These are phyloP conservation scores for Phaeosphaeria sp. DNA, from an alignment of 2,329 filamentous ascomycete species.

Conservation along the genomic window DNA sequence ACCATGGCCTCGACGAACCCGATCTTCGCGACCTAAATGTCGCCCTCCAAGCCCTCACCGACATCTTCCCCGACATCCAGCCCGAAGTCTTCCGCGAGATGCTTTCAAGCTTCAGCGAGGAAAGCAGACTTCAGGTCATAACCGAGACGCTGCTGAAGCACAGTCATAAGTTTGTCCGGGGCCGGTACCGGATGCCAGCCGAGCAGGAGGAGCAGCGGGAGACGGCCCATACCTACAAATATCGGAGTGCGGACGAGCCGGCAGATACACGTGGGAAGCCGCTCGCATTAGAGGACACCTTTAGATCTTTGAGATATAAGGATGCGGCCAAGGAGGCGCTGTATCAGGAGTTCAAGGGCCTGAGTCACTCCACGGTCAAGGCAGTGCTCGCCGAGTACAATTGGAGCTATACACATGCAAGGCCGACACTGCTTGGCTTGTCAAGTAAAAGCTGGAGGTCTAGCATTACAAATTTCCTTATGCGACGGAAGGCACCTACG, in stretches of 20 bases:
- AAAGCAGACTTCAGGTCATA: constrained; percentile 78
- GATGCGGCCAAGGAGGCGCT: constrained; percentile 71
- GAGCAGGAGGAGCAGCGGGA: constrained; percentile 45
- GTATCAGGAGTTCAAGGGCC: constrained; percentile 76
- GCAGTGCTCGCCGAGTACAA: constrained; percentile 83
- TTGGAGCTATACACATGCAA: constrained; percentile 76
- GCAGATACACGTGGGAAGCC: constrained; percentile 42
- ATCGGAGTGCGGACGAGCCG: constrained; percentile 36
- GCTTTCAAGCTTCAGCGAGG: constrained; percentile 74
- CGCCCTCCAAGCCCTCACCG: constrained; percentile 71
- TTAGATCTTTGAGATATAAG: constrained; percentile 72
- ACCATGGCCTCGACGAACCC: constrained; percentile 56
- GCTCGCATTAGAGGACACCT: constrained; percentile 68
- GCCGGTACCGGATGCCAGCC: constrained; percentile 59
- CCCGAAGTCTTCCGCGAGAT: constrained; percentile 84
- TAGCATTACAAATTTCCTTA: constrained; percentile 73
- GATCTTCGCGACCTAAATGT: constrained; percentile 74
- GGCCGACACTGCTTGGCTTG: constrained; percentile 72
- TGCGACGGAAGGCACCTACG: constrained; percentile 66
- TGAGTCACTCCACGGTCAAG: constrained; percentile 76
- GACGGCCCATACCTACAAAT: constrained; percentile 41
- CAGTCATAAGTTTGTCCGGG: constrained; percentile 72
- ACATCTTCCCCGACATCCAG: constrained; percentile 81
- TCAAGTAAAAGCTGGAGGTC: constrained; percentile 80
- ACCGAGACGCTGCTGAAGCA: constrained; percentile 79